These are phyloP conservation scores for Solanum arcanum DNA, from an alignment of 257 asterid genomes.

Conservation along the genomic window DNA sequence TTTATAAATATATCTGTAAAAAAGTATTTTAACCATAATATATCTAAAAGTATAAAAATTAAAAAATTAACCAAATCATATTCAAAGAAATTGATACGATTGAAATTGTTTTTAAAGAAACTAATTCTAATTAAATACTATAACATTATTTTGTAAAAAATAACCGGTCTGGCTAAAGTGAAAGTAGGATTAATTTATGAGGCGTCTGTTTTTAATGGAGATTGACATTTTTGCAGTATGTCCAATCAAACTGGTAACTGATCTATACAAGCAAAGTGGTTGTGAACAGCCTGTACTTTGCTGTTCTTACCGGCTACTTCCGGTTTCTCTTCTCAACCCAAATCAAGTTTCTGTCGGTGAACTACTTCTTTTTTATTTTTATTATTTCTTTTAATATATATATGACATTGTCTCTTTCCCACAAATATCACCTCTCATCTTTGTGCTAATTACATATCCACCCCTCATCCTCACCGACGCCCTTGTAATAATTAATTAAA, in stretches of 20 bases:
- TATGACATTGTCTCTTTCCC: neutral
- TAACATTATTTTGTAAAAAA: too few species aligned
- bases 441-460: neutral
- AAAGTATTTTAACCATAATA: too few species aligned
- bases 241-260: neutral
- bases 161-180: neutral
- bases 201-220: neutral
- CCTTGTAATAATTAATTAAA: neutral
- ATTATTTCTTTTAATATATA: neutral
- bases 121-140: neutral
- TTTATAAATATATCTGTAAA: too few species aligned
- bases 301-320: neutral
- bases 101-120: too few species aligned
- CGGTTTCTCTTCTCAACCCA: neutral
- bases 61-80: too few species aligned
- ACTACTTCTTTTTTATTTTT: neutral
- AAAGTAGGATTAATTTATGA: neutral
- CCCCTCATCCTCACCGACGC: neutral
- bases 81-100: neutral
- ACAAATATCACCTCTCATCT: neutral
- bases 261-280: neutral
- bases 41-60: too few species aligned
- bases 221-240: neutral
- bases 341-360: slow-evolving; percentile 9
- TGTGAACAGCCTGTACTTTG: slow-evolving; percentile 8